phyloP scores from a whole-genome alignment of 2,329 filamentous ascomycete species.

The Epichloe scottii region DNA sequence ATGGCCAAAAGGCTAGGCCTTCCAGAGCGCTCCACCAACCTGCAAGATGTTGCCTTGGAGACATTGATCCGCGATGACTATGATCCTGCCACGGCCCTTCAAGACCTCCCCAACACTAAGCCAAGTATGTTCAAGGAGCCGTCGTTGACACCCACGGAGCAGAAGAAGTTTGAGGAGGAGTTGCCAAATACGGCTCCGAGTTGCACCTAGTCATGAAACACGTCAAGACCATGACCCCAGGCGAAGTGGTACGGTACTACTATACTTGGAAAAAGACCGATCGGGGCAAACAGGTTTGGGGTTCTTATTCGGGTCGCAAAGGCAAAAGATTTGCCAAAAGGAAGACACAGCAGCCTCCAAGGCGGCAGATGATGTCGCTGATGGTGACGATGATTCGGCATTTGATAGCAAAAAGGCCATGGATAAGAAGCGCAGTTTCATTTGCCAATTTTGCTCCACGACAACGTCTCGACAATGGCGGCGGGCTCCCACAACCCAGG shows the following conservation, averaged over 20 bases:
- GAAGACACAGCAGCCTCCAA: slow-evolving; percentile 60
- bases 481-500: slow-evolving; percentile 66
- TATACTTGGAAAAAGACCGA: slow-evolving; percentile 97
- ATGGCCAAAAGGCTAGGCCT: slow-evolving; percentile 58
- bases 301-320: slow-evolving; percentile 74
- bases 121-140: slow-evolving; percentile 73
- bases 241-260: slow-evolving; percentile 81
- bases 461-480: slow-evolving; percentile 81
- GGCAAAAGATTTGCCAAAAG: slow-evolving; percentile 78
- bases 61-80: slow-evolving; percentile 62
- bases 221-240: slow-evolving; percentile 69
- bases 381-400: slow-evolving; percentile 87
- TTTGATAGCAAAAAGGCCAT: slow-evolving; percentile 81
- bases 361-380: slow-evolving; percentile 81
- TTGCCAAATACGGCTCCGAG: slow-evolving; percentile 84
- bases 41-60: slow-evolving; percentile 71
- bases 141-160: slow-evolving; percentile 60
- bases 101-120: slow-evolving; percentile 54
- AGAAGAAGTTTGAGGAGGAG: slow-evolving; percentile 84
- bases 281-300: slow-evolving; percentile 79
- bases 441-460: slow-evolving; percentile 85
- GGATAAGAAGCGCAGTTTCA: slow-evolving; percentile 68
- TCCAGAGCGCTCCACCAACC: slow-evolving; percentile 66
- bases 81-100: slow-evolving; percentile 56
- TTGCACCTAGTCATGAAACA: slow-evolving; percentile 71